Percentiles rank a stretch among this genome's conserved stretches.
Conservation (phyloP, 2,329 filamentous ascomycete species). For the Hawksworthiomyces lignivorus region DNA sequence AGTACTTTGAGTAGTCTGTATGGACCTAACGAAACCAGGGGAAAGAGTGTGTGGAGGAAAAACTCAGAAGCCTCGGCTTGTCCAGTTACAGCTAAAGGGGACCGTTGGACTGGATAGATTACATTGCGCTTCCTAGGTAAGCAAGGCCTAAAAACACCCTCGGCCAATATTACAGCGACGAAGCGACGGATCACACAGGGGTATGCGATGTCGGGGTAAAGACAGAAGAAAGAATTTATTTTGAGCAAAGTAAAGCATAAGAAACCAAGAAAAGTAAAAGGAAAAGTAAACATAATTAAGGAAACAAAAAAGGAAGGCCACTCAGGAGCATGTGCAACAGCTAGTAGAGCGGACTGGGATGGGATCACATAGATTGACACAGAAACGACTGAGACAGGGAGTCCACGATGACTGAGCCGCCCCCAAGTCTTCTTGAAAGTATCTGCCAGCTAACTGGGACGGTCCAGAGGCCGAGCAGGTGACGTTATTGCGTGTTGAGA, state of each 20-base stretch:
- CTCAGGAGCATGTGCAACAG: too few species aligned
- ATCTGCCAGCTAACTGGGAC: not conserved
- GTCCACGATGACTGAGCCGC: not conserved
- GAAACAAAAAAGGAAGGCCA: not conserved
- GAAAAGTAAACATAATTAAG: not conserved
- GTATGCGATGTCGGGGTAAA: slow-evolving; percentile 2
- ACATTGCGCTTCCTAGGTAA: not conserved
- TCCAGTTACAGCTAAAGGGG: not conserved
- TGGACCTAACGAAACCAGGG: too few species aligned
- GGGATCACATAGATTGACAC: not conserved
- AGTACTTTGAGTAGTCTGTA: too few species aligned
- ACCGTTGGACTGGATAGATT: not conserved
- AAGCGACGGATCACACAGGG: not conserved
- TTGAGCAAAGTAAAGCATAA: too few species aligned
- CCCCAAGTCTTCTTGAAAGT: not conserved
- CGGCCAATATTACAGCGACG: slow-evolving; percentile 5
- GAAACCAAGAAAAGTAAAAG: too few species aligned
- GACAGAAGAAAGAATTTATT: too few species aligned
- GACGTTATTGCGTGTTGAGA: too few species aligned
- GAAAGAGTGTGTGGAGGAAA: too few species aligned
- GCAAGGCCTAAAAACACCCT: not conserved
- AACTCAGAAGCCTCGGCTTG: too few species aligned
- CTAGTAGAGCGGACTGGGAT: not conserved
- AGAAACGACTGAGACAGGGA: not conserved
- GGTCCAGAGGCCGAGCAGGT: not conserved